Conservation (phyloP, 345 rosid species). For the Moricandia arvensis region DNA sequence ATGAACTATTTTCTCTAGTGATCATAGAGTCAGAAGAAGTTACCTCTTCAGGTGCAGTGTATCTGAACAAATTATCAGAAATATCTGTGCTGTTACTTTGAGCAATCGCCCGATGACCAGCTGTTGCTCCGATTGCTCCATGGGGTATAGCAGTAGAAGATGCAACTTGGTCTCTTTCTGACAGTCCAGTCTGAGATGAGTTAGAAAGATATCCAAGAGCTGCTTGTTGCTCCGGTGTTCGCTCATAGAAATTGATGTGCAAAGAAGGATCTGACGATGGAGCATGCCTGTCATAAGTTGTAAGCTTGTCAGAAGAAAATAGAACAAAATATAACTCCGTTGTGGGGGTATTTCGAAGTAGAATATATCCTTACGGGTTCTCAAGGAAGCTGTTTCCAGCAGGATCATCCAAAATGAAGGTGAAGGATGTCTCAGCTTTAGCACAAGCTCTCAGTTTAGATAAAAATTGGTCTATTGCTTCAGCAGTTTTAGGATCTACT, state of each 20-base stretch:
- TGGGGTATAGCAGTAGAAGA: slow-evolving; percentile 52
- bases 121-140: slow-evolving; percentile 83
- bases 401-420: slow-evolving; percentile 88
- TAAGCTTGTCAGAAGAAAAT: slow-evolving; percentile 1
- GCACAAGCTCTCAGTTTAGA: slow-evolving; percentile 81
- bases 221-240: slow-evolving; percentile 85
- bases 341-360: background rate
- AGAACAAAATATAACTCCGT: background rate
- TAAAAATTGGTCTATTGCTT: slow-evolving; percentile 83
- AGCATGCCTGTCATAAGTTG: slow-evolving; percentile 52
- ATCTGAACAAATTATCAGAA: slow-evolving; percentile 70
- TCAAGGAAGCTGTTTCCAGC: slow-evolving; percentile 96
- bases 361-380: slow-evolving; percentile 77
- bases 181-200: slow-evolving; percentile 47
- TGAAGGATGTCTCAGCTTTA: slow-evolving; percentile 55
- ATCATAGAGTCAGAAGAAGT: slow-evolving; percentile 4
- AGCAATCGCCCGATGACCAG: slow-evolving; percentile 86
- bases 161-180: slow-evolving; percentile 30
- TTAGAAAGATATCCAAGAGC: slow-evolving; percentile 66
- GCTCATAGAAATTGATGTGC: slow-evolving; percentile 74
- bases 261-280: slow-evolving; percentile 83
- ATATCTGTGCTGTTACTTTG: slow-evolving; percentile 80
- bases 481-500: slow-evolving; percentile 83
- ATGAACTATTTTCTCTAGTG: background rate
- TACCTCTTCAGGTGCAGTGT: slow-evolving; percentile 92